Conservation (phyloP, 2,329 filamentous ascomycete species). For the Monosporascus sp. region DNA sequence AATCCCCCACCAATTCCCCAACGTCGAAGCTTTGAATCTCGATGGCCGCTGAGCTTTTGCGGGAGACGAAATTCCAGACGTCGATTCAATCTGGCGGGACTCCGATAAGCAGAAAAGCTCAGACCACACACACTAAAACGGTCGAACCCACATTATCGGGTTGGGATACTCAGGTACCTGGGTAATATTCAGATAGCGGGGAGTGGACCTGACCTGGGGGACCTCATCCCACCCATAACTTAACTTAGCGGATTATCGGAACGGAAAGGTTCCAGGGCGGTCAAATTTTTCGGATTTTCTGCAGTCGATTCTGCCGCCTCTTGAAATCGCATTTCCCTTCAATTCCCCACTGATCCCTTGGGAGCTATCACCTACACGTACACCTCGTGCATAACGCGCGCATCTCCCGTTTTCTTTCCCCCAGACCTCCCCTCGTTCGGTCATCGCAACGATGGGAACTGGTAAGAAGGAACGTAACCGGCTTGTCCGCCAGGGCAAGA, state of each 20-base stretch:
- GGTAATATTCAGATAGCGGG: too few species aligned
- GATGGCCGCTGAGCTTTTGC: too few species aligned
- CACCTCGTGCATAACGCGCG: neutral
- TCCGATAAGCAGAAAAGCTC: neutral
- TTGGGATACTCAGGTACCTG: too few species aligned
- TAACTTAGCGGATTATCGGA: neutral
- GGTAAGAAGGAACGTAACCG: constrained; percentile 87
- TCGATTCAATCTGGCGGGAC: neutral
- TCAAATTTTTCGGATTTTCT: neutral
- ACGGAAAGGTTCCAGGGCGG: neutral
- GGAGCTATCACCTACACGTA: neutral
- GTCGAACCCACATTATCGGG: neutral
- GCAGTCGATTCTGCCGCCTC: neutral
- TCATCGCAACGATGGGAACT: constrained; percentile 64
- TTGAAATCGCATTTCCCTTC: neutral
- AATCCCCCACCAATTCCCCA: too few species aligned
- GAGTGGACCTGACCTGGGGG: too few species aligned
- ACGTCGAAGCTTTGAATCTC: too few species aligned
- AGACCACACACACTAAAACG: neutral
- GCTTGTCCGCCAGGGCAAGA: constrained; percentile 80
- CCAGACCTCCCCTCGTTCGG: constrained; percentile 1
- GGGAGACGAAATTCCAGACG: neutral
- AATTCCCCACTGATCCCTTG: neutral
- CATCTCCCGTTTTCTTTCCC: neutral
- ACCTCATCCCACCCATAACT: too few species aligned